phyloP scores from a whole-genome alignment of 73 alveolate genomes.

The Symbiodinium natans region DNA sequence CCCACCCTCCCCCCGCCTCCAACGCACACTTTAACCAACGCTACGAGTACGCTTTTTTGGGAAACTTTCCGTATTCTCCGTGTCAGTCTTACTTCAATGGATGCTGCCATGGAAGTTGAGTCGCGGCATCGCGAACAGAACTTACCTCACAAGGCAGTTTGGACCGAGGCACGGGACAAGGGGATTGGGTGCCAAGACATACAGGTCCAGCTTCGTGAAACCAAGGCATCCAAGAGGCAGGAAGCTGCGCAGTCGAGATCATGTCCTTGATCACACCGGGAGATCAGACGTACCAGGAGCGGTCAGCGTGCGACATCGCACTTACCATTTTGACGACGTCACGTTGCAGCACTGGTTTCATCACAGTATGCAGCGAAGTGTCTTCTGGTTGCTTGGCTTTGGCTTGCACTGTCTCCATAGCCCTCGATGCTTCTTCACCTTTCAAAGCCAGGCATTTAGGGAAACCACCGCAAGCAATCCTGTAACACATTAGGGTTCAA shows the following conservation, averaged over 20 bases:
- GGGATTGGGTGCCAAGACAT: too few relatives aligned
- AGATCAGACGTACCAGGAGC: neutral
- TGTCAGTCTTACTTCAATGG: too few relatives aligned
- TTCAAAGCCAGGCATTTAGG: neutral
- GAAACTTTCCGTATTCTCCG: too few relatives aligned
- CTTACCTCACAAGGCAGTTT: neutral
- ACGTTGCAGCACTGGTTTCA: too few relatives aligned
- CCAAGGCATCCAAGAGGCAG: neutral
- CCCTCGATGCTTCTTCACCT: slow-evolving; percentile 62
- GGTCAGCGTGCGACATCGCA: neutral
- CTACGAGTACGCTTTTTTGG: too few relatives aligned
- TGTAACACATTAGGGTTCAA: too few relatives aligned
- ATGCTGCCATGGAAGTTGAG: neutral
- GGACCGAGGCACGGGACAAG: neutral
- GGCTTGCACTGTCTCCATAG: slow-evolving; percentile 65
- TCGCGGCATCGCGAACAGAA: slow-evolving; percentile 60
- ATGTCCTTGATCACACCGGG: neutral
- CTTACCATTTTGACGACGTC: too few relatives aligned
- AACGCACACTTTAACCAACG: too few relatives aligned
- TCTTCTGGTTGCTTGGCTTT: slow-evolving; percentile 47
- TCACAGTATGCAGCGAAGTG: neutral
- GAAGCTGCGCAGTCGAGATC: slow-evolving; percentile 62
- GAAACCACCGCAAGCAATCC: too few relatives aligned
- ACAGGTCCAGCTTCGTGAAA: neutral
- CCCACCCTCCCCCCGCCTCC: too few relatives aligned